Base-by-base conservation (phyloP, 169 alveolate genomes). In the Eimeria tenella region DNA sequence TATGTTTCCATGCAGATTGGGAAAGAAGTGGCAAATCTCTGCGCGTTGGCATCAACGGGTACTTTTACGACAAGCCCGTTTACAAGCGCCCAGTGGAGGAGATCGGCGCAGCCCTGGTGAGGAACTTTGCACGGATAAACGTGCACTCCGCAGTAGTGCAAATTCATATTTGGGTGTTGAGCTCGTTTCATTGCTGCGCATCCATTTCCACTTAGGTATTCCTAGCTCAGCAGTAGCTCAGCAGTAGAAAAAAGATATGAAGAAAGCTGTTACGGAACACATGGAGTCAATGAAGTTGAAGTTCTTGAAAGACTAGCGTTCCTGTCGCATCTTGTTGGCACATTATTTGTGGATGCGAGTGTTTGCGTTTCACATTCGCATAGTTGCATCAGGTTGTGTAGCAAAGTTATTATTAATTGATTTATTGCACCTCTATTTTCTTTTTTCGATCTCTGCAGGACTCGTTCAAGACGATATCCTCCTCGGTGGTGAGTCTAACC, bases 1-100 rank as follows among this genome's bases (percentile, higher is more conserved):
- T 1, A 6, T 15, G 9, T 65, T n/a, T 65, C 42, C 75, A 1
- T 75, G 65, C 86, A 81, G 89, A 81, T 25, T 81, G 89, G 89
- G 89, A 81, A 9, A 81, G 21, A 49, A 81, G 89, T 53, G 74
- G 74, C 10, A 81, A 81, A 0, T 3, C 25, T 4, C 55, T 81
- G 0, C 73, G 74, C 3, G 55, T 8, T 55, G 74, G 74, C 55
- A 55, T 55, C 89, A 81, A 11, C 42, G 89, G 89, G 10, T 81
- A 81, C 73, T 81, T 81, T 53, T 81, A 81, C 74, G 89, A 81
- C 56, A 81, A 81, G 73, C 74, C 89, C 25, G 52, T 52, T 7
- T 81, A 81, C 23, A 70, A 81, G 74, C 23, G 74, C 8, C 89
- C 89, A 55, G 74, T 81, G n/a, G 89, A 81, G 15, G 74, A 53